Base-by-base conservation (phyloP, 352 stramenopile species). In the Aphanomyces stellatus region DNA sequence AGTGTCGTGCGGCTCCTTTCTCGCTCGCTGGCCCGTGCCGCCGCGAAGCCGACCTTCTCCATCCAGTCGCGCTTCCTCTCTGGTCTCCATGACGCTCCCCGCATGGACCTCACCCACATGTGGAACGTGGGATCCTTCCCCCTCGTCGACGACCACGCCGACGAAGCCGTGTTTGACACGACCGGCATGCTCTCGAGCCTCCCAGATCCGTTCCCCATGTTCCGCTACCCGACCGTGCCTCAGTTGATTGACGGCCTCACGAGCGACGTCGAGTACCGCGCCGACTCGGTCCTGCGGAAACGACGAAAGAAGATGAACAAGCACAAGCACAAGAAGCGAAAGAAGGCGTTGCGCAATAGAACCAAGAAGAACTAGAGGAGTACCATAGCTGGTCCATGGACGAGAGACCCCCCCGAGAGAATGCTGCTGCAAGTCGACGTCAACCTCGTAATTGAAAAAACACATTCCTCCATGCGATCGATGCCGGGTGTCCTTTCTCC, bases 221-320 rank as follows among this genome's bases (percentile, higher is more conserved):
- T 78, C 25, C 49, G 35, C 51, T 15, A 74, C 74, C 41, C 51
- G 42, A 48, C 77, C 71, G 60, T 65, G 75, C 51, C 72, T 87
- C 33, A 83, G 84, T 67, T 75, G 78, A 51, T 68, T 91, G 65
- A 66, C 41, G 77, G 90, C 65, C 75, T 91, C 74, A 80, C 88
- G 68, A 48, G 53, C 31, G 62, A 69, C 57, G 67, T 78, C 72
- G 82, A 81, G 42, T 91, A 91, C 74, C 74, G 83, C 65, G 83
- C 83, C 60, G 85, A 92, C 74, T 93, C 82, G 65, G 87, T 96
- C 65, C 71, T 93, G 65, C 92, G 91, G 79, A 96, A 96, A 69
- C 77, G 87, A 71, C 82, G 86, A 82, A 93, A 93, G 81, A 94
- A 94, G 77, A 96, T 96, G 87, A 96, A 93, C 83, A 96, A 96